These are phyloP conservation scores for Colletotrichum cordylinicola DNA, from an alignment of 2,329 filamentous ascomycete genomes.

Conservation along the genomic window DNA sequence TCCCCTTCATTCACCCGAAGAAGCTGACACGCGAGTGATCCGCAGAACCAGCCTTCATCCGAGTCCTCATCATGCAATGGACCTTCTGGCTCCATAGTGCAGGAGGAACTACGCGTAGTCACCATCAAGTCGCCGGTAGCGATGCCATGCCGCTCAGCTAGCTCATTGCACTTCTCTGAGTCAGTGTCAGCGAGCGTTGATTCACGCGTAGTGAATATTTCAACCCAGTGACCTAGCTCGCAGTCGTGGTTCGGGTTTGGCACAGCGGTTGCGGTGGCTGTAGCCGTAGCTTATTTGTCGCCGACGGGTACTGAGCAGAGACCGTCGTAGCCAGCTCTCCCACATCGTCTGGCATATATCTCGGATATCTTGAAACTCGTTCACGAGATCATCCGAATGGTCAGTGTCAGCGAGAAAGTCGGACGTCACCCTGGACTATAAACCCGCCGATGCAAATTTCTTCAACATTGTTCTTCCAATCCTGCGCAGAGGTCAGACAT, in stretches of 20 bases:
- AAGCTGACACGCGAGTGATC: not conserved
- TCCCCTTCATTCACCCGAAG: not conserved
- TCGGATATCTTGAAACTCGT: not conserved
- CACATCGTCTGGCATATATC: not conserved
- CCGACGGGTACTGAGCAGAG: not conserved
- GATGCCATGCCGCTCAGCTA: not conserved
- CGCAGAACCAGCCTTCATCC: not conserved
- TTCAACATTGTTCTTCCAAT: not conserved
- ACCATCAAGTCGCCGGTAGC: not conserved
- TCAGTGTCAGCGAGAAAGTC: not conserved
- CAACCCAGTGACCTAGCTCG: not conserved
- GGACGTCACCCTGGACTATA: not conserved
- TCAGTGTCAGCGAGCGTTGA: not conserved
- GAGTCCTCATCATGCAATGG: not conserved
- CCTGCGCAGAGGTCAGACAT: not conserved
- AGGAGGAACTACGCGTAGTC: not conserved
- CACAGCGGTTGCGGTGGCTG: not conserved
- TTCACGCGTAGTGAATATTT: not conserved
- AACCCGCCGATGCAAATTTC: not conserved
- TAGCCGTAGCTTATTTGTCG: not conserved
- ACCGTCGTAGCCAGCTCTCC: not conserved
- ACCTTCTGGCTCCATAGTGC: not conserved
- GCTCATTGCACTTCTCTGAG: not conserved
- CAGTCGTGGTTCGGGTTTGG: not conserved
- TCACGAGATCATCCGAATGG: not conserved